Evolutionary conservation across 148 eudicot genomes (phyloP).

Genomic region (Heliosperma pusillum): DNA sequence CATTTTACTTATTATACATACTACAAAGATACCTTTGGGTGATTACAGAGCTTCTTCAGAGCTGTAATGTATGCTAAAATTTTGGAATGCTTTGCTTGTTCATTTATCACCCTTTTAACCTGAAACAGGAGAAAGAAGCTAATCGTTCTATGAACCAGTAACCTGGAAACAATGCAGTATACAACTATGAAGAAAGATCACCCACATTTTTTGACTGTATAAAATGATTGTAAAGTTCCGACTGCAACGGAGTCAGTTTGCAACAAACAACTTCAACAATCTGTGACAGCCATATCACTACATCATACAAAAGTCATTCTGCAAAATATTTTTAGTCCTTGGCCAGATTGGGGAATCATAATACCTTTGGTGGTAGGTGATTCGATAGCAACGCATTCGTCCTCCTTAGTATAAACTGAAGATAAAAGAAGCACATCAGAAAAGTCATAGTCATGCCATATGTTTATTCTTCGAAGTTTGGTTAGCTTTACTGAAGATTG

Average conservation of each 20-base stretch:
- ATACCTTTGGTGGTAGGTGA: constrained; percentile 99
- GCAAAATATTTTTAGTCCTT: neutral
- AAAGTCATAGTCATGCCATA: neutral
- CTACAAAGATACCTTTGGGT: constrained; percentile 73
- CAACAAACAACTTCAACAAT: constrained; percentile 97
- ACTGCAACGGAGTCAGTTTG: constrained; percentile 86
- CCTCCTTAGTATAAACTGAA: constrained; percentile 95
- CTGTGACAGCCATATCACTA: constrained; percentile 41
- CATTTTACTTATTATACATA: neutral
- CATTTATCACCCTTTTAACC: constrained; percentile 78
- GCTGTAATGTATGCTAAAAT: constrained; percentile 94
- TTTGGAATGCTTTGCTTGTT: constrained; percentile 71
- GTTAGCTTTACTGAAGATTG: no score
- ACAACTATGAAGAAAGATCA: constrained; percentile 16
- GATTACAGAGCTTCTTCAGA: constrained; percentile 98
- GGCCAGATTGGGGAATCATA: constrained; percentile 7
- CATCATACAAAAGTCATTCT: neutral
- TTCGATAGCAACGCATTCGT: constrained; percentile 90
- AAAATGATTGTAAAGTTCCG: constrained; percentile 73
- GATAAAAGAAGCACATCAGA: constrained; percentile 13
- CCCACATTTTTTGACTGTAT: constrained; percentile 91
- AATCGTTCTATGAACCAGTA: neutral
- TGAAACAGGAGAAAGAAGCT: constrained; percentile 24
- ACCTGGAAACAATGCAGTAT: neutral
- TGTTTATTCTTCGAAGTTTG: constrained; percentile 1